A percentile compares a stretch with the other conserved stretches of the same genome.
Evolutionary conservation across 345 rosid species (phyloP).

Genomic region (Moricandia arvensis): DNA sequence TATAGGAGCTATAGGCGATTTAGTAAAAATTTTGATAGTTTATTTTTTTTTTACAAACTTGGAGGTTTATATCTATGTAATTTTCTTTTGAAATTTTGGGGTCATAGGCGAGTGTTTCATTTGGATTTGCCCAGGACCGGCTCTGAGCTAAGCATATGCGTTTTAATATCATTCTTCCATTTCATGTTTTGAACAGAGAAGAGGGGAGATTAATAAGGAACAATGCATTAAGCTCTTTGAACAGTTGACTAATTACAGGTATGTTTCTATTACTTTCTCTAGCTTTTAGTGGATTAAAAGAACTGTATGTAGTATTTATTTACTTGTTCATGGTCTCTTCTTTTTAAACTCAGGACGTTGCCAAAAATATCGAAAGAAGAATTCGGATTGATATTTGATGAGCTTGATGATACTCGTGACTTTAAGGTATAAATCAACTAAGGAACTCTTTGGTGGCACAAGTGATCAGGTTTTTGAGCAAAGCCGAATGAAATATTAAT

Average conservation of each 20-base stretch:
- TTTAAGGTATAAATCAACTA: slow-evolving; percentile 62
- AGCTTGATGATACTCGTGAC: slow-evolving; percentile 88
- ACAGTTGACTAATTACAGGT: slow-evolving; percentile 89
- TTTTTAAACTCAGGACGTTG: slow-evolving; percentile 53
- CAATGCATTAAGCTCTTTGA: slow-evolving; percentile 79
- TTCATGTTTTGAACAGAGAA: slow-evolving; percentile 47
- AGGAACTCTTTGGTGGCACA: slow-evolving; percentile 5
- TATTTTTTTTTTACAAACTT: too few relatives aligned
- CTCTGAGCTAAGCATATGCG: too few relatives aligned
- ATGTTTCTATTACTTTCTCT: slow-evolving; percentile 3
- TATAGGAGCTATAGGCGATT: too few relatives aligned
- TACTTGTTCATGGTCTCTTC: slow-evolving; percentile 14
- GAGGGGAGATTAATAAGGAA: slow-evolving; percentile 60
- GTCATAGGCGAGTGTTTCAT: too few relatives aligned
- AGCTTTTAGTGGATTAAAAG: background rate
- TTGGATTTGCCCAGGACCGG: too few relatives aligned
- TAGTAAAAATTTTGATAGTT: too few relatives aligned
- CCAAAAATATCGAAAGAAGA: slow-evolving; percentile 88
- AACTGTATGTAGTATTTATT: background rate
- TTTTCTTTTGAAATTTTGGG: too few relatives aligned
- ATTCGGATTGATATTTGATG: slow-evolving; percentile 78
- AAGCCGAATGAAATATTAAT: too few relatives aligned
- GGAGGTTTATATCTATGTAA: too few relatives aligned
- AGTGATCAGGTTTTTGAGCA: slow-evolving; percentile 20
- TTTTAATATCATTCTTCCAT: background rate